Evolutionary conservation across 345 rosid species (phyloP), one percentile per base, ranked within the genome.

Genomic region (Gossypium sturtianum): DNA sequence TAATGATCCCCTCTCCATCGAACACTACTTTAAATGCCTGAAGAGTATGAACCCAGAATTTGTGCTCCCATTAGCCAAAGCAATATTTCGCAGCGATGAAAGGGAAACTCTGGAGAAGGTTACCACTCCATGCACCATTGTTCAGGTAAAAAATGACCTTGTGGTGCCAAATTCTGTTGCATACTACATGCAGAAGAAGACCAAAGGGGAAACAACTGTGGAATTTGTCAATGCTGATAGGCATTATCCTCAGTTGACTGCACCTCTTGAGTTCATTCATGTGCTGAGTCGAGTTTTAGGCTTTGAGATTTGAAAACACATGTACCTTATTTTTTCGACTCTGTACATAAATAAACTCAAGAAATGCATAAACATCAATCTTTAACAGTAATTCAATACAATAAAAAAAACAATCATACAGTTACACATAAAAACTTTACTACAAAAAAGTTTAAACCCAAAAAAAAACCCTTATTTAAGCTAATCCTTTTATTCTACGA

Each of bases 221-320:
- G 93, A 86, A 54, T 81, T 86, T 3, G 74, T 92, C 0, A 81
- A 89, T 1, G 71, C 78, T 7, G 41, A 70, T 3, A 93, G 95
- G 8, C 97, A 92, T 77, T 86, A 81, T 58, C 97, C 97, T 3
- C 97, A 92, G 11, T 75, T 90, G 59, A 92, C 95, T 7, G 89
- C 89, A 17, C 92, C 77, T 71, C 27, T 73, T 9, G 83, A 86
- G 56, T 80, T 92, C 15, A 78, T 92, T 70, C 67, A 80, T 45
- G 78, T 90, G 56, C 80, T 92, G 4, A 70, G 63, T 25, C 72
- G 82, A 7, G 85, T 83, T 44, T 74, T 92, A 19, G 88, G 83
- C 52, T 71, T 81, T 85, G 64, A 65, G 1, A 34, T 56, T 56
- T 73, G 58, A 73, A 71, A 34, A 34, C 1, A 34, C 41, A 34